phyloP scores from a whole-genome alignment of 768 basidiomycete species.

The Paxillus ammoniavirescens region DNA sequence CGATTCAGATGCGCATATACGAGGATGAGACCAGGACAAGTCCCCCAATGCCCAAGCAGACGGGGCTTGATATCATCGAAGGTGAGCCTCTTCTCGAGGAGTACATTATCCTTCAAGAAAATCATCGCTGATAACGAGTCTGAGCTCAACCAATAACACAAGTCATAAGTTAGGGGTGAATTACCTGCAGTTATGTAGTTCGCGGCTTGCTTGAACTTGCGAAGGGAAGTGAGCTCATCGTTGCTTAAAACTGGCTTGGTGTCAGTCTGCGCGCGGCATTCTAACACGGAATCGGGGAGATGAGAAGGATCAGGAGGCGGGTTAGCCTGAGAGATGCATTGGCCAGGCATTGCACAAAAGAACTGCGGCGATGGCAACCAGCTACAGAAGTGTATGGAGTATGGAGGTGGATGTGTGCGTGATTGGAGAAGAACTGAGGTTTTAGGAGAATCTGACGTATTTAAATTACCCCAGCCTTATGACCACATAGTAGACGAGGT shows the following conservation, averaged over 20 bases:
- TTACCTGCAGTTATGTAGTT: slow-evolving; percentile 72
- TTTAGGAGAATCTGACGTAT: too few species aligned
- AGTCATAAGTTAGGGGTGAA: slow-evolving; percentile 8
- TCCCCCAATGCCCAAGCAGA: slow-evolving; percentile 83
- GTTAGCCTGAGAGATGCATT: slow-evolving; percentile 56
- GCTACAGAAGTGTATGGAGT: too few species aligned
- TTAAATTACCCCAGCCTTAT: too few species aligned
- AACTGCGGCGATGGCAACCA: not conserved
- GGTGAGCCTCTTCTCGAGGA: slow-evolving; percentile 58
- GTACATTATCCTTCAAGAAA: slow-evolving; percentile 71
- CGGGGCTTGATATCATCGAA: slow-evolving; percentile 77
- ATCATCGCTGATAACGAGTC: slow-evolving; percentile 62
- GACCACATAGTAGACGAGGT: too few species aligned
- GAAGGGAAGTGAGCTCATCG: slow-evolving; percentile 51
- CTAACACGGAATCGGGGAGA: slow-evolving; percentile 56
- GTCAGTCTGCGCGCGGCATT: slow-evolving; percentile 48
- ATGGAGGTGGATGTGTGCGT: too few species aligned
- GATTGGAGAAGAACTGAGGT: too few species aligned
- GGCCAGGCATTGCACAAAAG: slow-evolving; percentile 50
- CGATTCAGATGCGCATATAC: slow-evolving; percentile 71
- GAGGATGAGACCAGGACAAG: slow-evolving; percentile 75
- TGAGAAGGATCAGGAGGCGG: slow-evolving; percentile 69
- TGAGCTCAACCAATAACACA: slow-evolving; percentile 1
- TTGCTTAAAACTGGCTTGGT: slow-evolving; percentile 44
- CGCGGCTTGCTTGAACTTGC: slow-evolving; percentile 58